phyloP scores from a whole-genome alignment of 1,284 basidiomycete genomes.

The Boletus putidus region DNA sequence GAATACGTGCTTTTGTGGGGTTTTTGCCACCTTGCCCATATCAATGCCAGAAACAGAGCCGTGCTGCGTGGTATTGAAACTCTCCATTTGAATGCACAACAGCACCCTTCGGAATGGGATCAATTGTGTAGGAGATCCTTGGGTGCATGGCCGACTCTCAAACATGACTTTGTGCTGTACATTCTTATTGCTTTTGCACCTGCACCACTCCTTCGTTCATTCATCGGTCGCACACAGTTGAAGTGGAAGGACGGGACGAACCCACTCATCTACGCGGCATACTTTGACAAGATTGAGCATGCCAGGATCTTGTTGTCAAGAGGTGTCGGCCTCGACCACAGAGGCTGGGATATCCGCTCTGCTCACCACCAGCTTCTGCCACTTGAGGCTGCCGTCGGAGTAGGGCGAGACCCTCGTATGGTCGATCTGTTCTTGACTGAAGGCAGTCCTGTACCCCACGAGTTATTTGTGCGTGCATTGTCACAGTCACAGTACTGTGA shows the following conservation, averaged over 20 bases:
- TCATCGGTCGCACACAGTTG: neutral
- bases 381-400: slow-evolving; percentile 5
- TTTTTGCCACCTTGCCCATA: neutral
- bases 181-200: slow-evolving; percentile 11
- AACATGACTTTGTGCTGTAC: slow-evolving; percentile 14
- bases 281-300: neutral
- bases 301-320: slow-evolving; percentile 6
- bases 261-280: slow-evolving; percentile 15
- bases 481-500: rapidly evolving
- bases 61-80: neutral
- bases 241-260: slow-evolving; percentile 11
- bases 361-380: neutral
- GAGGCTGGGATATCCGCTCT: neutral
- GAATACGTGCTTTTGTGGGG: neutral
- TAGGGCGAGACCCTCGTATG: rapidly evolving
- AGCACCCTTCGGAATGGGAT: neutral
- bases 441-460: slow-evolving; percentile 12
- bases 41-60: neutral
- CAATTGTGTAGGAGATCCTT: neutral
- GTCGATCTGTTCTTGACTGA: slow-evolving; percentile 8
- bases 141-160: neutral
- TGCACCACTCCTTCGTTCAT: neutral
- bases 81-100: neutral
- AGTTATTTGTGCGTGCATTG: neutral
- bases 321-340: neutral